Evolutionary conservation across 257 asterid genomes (phyloP).

Genomic region (Solanum bukasovii): DNA sequence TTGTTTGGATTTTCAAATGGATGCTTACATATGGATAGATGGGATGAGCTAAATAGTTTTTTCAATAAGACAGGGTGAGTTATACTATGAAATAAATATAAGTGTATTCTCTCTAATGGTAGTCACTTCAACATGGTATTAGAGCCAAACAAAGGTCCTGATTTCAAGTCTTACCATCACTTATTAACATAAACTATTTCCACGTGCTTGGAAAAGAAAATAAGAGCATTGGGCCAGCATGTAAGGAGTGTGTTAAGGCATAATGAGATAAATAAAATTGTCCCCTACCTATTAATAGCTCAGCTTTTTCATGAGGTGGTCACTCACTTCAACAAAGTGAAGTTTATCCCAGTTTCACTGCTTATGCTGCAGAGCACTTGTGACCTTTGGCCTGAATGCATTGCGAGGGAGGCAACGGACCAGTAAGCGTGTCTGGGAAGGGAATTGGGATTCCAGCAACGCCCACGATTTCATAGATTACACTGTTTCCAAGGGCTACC

Average conservation of each 20-base stretch:
- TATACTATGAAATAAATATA: background rate
- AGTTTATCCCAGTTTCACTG: background rate
- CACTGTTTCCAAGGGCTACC: slow-evolving; percentile 65
- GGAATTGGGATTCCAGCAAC: slow-evolving; percentile 28
- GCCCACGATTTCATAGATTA: slow-evolving; percentile 61
- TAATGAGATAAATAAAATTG: background rate
- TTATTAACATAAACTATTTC: background rate
- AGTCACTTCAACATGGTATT: background rate
- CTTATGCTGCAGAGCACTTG: slow-evolving; percentile 3
- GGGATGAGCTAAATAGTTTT: slow-evolving; percentile 84
- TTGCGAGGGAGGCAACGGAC: background rate
- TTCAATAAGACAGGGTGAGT: slow-evolving; percentile 76
- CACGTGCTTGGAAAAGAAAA: background rate
- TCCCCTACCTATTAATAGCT: background rate
- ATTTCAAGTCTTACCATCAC: background rate
- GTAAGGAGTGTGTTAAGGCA: background rate
- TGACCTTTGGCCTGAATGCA: slow-evolving; percentile 2
- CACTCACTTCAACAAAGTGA: background rate
- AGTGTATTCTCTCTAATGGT: background rate
- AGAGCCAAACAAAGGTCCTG: background rate
- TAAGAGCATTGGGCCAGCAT: background rate
- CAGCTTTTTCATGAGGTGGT: background rate
- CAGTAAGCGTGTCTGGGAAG: background rate
- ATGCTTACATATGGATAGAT: slow-evolving; percentile 73
- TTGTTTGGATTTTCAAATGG: slow-evolving; percentile 90